phyloP scores from a whole-genome alignment of 306 rosid species.

The Vachellia pachyceras region DNA sequence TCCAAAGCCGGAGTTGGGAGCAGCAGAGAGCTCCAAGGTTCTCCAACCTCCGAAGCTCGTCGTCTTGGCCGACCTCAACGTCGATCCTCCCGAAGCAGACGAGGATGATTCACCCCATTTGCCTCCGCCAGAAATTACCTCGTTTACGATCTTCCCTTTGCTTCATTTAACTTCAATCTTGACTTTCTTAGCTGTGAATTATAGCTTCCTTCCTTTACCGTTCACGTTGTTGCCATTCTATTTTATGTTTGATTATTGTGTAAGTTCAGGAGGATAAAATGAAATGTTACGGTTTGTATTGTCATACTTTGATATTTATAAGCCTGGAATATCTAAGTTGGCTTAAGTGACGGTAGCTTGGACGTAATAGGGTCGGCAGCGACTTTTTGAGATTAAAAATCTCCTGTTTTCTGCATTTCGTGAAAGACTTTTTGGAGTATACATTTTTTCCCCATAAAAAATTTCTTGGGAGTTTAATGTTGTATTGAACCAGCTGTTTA shows the following conservation, averaged over 20 bases:
- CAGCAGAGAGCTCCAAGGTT: constrained; percentile 38
- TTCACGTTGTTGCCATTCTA: not conserved
- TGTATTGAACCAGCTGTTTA: not conserved
- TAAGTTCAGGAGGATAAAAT: constrained; percentile 10
- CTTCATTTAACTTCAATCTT: not conserved
- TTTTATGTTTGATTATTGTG: not conserved
- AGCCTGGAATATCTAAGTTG: not conserved
- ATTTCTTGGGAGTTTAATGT: not conserved
- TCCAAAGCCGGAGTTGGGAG: constrained; percentile 32
- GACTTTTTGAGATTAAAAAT: constrained; percentile 5
- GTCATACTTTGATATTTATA: not conserved
- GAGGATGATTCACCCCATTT: constrained; percentile 51
- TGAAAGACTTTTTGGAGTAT: not conserved
- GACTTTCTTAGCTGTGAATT: not conserved
- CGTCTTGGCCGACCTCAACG: constrained; percentile 84
- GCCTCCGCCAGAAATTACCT: constrained; percentile 51
- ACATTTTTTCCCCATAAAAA: not conserved
- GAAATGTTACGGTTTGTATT: not conserved
- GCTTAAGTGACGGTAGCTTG: not conserved
- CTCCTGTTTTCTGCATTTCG: not conserved
- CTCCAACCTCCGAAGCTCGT: constrained; percentile 52
- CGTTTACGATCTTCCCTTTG: constrained; percentile 34
- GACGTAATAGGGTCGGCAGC: not conserved
- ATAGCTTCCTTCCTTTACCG: too few relatives aligned
- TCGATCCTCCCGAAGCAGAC: constrained; percentile 77